These are phyloP conservation scores for Trypanosomatidae sp. DNA, from an alignment of 208 protist genomes.

Conservation along the genomic window DNA sequence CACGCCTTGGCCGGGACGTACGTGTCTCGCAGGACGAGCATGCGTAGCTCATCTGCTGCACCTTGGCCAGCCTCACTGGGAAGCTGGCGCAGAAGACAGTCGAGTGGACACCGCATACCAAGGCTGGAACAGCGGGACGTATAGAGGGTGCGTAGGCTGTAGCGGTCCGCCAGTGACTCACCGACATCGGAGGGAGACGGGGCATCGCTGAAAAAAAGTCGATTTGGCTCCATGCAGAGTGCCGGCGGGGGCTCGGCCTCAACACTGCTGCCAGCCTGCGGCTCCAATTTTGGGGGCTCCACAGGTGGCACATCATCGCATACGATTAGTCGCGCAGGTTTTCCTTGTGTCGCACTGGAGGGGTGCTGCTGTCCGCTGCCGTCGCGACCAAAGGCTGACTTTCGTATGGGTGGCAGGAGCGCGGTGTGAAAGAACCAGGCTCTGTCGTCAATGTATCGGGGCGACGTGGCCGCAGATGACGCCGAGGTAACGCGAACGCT, in stretches of 20 bases:
- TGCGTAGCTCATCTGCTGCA: not conserved
- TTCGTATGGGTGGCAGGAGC: not conserved
- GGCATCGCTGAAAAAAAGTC: conserved; percentile 2
- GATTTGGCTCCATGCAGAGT: not conserved
- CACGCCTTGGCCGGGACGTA: conserved; percentile 38
- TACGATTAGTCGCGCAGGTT: not conserved
- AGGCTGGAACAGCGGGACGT: conserved; percentile 1
- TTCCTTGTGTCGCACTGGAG: too few species aligned
- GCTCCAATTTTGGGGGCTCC: not conserved
- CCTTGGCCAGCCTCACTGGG: conserved; percentile 2
- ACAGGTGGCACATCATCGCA: not conserved
- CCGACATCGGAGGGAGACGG: not conserved
- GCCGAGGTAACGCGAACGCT: not conserved
- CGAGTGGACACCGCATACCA: conserved; percentile 3
- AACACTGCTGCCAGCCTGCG: not conserved
- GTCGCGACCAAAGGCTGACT: not conserved
- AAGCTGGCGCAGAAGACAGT: conserved; percentile 4
- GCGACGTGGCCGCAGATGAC: not conserved
- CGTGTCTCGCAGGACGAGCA: conserved; percentile 17
- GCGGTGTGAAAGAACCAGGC: conserved; percentile 7
- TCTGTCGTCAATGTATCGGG: not conserved
- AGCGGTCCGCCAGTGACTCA: conserved; percentile 1
- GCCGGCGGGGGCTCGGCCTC: not conserved
- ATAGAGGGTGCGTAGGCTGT: conserved; percentile 12
- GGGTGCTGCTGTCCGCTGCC: not conserved